Conservation (phyloP, 805 yeast species). For the Myxozyma geophila region DNA sequence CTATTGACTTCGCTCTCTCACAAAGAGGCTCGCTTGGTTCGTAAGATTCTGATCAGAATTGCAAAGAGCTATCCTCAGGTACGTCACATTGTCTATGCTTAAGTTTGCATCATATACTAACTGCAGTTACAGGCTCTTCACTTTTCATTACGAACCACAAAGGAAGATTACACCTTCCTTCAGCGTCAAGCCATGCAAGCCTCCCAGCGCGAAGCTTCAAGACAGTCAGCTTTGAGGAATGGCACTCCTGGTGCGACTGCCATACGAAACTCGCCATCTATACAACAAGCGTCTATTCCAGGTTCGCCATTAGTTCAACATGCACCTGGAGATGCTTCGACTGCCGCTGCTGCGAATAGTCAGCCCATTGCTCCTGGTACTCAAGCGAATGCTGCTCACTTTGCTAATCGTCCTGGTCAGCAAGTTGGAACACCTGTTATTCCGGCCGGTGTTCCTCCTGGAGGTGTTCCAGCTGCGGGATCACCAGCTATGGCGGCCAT, state of each 20-base stretch:
- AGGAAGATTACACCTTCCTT: constrained; percentile 87
- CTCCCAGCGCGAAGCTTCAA: constrained; percentile 42
- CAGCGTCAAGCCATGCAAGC: constrained; percentile 73
- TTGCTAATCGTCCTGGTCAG: constrained; percentile 24
- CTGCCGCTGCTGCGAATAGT: constrained; percentile 12
- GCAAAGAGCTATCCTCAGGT: constrained; percentile 94
- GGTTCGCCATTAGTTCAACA: constrained; percentile 30
- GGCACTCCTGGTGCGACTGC: constrained; percentile 32
- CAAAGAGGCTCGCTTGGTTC: constrained; percentile 85
- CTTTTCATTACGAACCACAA: constrained; percentile 92
- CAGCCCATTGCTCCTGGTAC: constrained; percentile 19
- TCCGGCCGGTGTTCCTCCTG: not conserved
- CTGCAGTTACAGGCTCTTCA: constrained; percentile 65
- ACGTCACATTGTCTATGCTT: not conserved
- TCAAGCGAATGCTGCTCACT: constrained; percentile 15
- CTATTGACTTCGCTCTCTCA: constrained; percentile 86
- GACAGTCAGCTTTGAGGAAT: constrained; percentile 31
- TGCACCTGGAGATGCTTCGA: constrained; percentile 1
- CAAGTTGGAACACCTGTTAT: constrained; percentile 8
- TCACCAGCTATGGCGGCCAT: constrained; percentile 34
- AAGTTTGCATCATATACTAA: not conserved
- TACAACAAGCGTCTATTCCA: constrained; percentile 24
- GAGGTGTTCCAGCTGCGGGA: constrained; percentile 6
- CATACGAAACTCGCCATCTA: constrained; percentile 29
- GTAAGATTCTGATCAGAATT: constrained; percentile 84